Conservation (phyloP, 176 grass and related monocot genomes). For the Bonia amplexicaulis region DNA sequence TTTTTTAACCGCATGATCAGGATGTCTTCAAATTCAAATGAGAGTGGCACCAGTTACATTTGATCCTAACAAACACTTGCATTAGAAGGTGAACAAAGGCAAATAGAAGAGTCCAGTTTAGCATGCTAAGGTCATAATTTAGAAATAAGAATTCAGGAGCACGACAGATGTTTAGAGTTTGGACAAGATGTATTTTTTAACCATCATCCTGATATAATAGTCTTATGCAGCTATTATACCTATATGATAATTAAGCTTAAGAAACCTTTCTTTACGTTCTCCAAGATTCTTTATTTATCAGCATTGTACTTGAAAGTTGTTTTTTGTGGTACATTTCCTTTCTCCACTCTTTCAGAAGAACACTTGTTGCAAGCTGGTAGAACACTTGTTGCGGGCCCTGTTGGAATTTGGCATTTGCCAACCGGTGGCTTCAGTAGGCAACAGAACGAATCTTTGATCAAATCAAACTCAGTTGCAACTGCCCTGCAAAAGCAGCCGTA, state of each 20-base stretch:
- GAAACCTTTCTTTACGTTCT: neutral
- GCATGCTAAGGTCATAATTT: neutral
- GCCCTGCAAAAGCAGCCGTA: neutral
- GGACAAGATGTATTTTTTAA: neutral
- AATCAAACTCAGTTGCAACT: conserved; percentile 19
- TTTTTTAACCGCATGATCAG: neutral
- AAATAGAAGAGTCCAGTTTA: neutral
- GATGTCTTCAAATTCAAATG: neutral
- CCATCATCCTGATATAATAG: neutral
- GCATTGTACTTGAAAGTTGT: neutral
- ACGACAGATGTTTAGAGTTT: neutral
- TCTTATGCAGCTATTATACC: neutral
- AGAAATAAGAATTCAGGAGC: neutral
- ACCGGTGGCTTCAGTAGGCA: neutral
- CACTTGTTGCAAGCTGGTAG: neutral
- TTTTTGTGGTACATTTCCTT: neutral
- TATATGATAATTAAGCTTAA: neutral
- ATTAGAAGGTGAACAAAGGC: neutral
- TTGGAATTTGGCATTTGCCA: neutral
- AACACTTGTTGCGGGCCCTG: neutral
- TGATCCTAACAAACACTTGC: conserved; percentile 8
- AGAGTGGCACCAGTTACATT: neutral
- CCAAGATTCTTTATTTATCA: neutral
- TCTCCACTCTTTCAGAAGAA: neutral
- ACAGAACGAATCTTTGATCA: conserved; percentile 24